Conservation (phyloP, 139 green algal genomes). For the Coelastrella sp. region DNA sequence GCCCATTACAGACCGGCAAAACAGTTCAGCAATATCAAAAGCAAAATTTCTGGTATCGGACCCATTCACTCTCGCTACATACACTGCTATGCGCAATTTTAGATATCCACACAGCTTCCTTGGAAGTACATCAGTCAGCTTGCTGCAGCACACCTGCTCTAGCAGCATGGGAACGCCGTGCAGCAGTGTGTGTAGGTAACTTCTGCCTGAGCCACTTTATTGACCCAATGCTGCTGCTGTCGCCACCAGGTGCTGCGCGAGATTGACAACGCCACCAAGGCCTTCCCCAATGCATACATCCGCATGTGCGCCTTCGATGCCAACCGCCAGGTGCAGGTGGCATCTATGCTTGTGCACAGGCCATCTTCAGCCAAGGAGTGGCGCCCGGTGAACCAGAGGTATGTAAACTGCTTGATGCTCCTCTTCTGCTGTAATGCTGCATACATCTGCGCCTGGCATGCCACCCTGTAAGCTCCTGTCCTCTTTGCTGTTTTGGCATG, state of each 20-base stretch:
- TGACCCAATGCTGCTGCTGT: not conserved
- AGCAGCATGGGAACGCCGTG: not conserved
- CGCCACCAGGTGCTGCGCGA: conserved; percentile 88
- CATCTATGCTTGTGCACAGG: conserved; percentile 75
- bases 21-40: too few relatives aligned
- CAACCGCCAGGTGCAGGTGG: conserved; percentile 74
- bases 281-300: conserved; percentile 96
- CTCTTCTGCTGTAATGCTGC: not conserved
- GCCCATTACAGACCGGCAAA: too few relatives aligned
- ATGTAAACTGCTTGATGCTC: not conserved
- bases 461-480: not conserved
- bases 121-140: not conserved
- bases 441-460: not conserved
- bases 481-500: not conserved
- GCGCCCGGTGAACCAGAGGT: conserved; percentile 44
- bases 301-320: conserved; percentile 92
- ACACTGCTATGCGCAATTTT: too few relatives aligned
- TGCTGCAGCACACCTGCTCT: not conserved
- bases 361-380: conserved; percentile 61
- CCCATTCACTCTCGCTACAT: too few relatives aligned
- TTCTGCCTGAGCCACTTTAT: not conserved
- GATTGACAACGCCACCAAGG: conserved; percentile 82
- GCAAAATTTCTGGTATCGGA: too few relatives aligned
- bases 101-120: too few relatives aligned
- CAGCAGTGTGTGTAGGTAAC: not conserved